Percentiles rank a stretch among this genome's conserved stretches.
phyloP scores from a whole-genome alignment of 768 basidiomycete species.

The Naganishia onofrii region DNA sequence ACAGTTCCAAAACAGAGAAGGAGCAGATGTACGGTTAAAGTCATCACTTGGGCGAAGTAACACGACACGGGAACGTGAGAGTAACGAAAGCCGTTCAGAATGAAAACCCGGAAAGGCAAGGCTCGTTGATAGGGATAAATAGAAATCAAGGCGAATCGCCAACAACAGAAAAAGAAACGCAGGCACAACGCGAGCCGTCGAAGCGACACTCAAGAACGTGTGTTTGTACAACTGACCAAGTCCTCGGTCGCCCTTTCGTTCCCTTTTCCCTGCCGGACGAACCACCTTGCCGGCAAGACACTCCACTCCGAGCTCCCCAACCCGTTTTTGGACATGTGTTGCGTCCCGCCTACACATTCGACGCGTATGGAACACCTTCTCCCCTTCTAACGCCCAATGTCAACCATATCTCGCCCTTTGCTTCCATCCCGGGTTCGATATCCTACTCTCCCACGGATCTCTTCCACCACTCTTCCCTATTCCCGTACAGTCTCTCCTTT shows the following conservation, averaged over 20 bases:
- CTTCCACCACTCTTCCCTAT: no score
- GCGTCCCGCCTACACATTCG: background rate
- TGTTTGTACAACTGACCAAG: conserved; percentile 9
- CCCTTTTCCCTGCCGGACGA: background rate
- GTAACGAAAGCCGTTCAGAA: background rate
- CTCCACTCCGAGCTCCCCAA: conserved; percentile 24
- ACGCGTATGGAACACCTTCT: background rate
- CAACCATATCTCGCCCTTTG: background rate
- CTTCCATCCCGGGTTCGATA: background rate
- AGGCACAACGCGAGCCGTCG: background rate
- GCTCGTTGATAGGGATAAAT: conserved; percentile 16
- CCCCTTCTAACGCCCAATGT: no score
- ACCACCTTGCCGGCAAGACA: conserved; percentile 15
- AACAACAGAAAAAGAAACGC: background rate
- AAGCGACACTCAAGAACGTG: background rate
- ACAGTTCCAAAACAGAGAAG: no score
- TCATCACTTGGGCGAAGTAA: background rate
- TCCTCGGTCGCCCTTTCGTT: background rate
- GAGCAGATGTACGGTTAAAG: no score
- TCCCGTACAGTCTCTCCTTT: no score
- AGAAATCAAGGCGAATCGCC: conserved; percentile 12
- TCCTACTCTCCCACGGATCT: background rate
- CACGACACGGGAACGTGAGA: background rate
- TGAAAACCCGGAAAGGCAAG: background rate
- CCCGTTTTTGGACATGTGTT: conserved; percentile 6